Conservation (phyloP, 2,329 filamentous ascomycete species). For the Diplodia intermedia region DNA sequence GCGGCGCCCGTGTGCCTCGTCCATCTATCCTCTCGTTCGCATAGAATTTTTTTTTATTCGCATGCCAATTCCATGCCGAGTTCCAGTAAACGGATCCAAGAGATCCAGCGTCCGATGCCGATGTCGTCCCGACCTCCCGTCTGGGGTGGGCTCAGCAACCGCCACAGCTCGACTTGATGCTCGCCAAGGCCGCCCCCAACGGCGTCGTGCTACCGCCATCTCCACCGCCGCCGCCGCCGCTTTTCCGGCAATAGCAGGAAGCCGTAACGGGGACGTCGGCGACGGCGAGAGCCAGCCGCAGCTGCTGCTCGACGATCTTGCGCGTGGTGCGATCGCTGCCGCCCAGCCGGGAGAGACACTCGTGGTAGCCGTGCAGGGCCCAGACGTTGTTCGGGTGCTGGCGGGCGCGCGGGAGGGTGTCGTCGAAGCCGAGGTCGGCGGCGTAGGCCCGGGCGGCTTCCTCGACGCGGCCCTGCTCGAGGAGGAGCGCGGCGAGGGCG, state of each 20-base stretch:
- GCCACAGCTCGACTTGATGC: background rate
- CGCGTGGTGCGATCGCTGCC: constrained; percentile 52
- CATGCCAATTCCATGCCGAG: no score
- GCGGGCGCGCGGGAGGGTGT: constrained; percentile 66
- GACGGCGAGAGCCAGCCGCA: constrained; percentile 60
- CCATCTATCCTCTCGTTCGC: no score
- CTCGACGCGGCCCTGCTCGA: constrained; percentile 65
- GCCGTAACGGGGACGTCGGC: constrained; percentile 66
- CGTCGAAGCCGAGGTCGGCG: constrained; percentile 52
- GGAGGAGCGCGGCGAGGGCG: constrained; percentile 71
- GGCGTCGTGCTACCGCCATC: background rate
- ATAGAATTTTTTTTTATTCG: no score
- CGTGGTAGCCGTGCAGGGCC: constrained; percentile 75
- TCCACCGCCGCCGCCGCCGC: background rate
- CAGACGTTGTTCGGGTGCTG: constrained; percentile 77
- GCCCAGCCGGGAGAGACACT: constrained; percentile 68
- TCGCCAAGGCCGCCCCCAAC: background rate
- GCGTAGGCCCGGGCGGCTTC: constrained; percentile 49
- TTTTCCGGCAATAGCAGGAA: constrained; percentile 62
- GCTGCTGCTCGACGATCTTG: constrained; percentile 54
- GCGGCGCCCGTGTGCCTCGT: no score
- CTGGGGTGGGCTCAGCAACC: background rate
- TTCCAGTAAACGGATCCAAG: background rate
- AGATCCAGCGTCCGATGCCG: background rate
- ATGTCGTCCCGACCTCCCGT: background rate